These are phyloP conservation scores for Rhododendron vialii DNA, from an alignment of 148 eudicot genomes.

Conservation along the genomic window DNA sequence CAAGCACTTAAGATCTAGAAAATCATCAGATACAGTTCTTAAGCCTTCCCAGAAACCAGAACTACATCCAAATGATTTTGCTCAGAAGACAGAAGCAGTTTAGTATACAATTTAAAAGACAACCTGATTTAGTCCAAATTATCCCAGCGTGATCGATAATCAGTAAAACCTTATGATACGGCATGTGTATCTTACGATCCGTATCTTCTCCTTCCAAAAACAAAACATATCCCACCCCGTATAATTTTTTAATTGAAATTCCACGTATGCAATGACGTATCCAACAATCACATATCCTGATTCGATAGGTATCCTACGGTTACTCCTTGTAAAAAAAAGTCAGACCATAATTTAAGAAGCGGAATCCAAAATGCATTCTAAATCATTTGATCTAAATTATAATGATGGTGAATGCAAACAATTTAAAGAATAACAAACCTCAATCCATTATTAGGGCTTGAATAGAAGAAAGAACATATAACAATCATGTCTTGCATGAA, in stretches of 20 bases:
- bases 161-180: no score
- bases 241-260: no score
- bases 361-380: no score
- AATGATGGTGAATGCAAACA: background rate
- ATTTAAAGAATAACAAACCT: no score
- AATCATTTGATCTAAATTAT: background rate
- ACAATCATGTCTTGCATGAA: no score
- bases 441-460: background rate
- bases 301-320: background rate
- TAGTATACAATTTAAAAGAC: background rate
- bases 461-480: background rate
- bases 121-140: background rate
- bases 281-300: background rate
- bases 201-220: no score
- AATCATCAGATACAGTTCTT: background rate
- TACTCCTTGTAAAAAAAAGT: no score
- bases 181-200: no score
- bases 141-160: background rate
- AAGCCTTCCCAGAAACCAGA: background rate
- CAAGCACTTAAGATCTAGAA: no score
- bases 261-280: background rate
- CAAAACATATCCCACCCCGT: no score
- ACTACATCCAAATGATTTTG: background rate
- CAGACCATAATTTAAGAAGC: background rate
- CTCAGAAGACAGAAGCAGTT: background rate